Base-by-base conservation (phyloP, 495 filamentous ascomycete genomes). In the Talaromyces thailandensis region DNA sequence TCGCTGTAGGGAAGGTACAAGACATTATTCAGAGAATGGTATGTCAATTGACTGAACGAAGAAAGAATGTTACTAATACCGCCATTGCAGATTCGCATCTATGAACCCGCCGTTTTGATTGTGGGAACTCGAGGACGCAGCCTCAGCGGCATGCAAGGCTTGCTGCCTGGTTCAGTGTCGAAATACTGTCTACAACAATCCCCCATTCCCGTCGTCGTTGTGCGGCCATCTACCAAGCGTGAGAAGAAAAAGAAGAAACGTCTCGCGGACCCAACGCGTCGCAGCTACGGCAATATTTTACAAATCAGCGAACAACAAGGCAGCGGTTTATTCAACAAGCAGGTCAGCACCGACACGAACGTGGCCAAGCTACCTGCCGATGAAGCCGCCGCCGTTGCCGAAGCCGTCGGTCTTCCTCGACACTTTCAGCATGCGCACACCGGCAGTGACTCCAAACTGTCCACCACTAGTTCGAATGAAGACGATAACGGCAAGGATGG, bases 141-240 rank as follows among this genome's bases (percentile, higher is more conserved):
- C 56, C 79, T 97, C 6, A 90, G 90, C 43, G 92, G 94, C 56
- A 83, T 98, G 29, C 92, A 96, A 73, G 89, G 90, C 52, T 81
- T 98, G n/a, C 82, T 97, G 28, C 89, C 88, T 14, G 94, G 91
- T 65, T 96, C 92, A 0, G 92, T 98, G 61, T 96, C 92, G 28
- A 96, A 97, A 69, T 98, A 96, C 77, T 97, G 94, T 66, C 81
- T 97, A 12, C 93, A 98, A 70, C 90, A 96, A 73, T 96, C 91
- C 7, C 94, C 94, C 1, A 90, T 98, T 21, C 94, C 94, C n/a
- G 93, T 97, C 2, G 91, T 97, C 37, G 95, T 98, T 31, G 94
- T 98, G 40, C 86, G 94, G 2, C 93, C 94, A 55, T 88, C 88
- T 26, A 86, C 90, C 58, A 96, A 97, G 76, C 88, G 94, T 5